phyloP scores from a whole-genome alignment of 163 green algal species.

The Scenedesmus sp. region DNA sequence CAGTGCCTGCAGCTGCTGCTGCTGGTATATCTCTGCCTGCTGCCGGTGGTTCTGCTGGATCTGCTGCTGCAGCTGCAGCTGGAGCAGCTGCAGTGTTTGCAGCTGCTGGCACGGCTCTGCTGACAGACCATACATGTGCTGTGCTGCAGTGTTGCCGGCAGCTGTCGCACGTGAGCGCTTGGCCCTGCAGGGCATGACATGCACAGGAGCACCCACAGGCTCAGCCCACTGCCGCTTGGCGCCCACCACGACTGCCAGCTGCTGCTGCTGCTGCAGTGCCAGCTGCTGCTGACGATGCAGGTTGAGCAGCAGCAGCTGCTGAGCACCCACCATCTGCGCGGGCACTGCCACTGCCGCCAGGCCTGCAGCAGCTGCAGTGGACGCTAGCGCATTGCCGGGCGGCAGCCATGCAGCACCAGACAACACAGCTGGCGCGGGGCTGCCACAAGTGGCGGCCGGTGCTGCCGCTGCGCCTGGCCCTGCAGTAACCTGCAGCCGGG shows the following conservation, averaged over 20 bases:
- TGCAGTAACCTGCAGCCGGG: background rate
- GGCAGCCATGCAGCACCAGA: background rate
- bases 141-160: constrained; percentile 6
- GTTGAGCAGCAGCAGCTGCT: constrained; percentile 29
- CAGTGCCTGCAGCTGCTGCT: constrained; percentile 21
- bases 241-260: background rate
- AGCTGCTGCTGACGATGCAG: constrained; percentile 18
- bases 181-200: background rate
- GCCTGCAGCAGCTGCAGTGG: too few relatives aligned
- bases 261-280: constrained; percentile 10
- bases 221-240: constrained; percentile 22
- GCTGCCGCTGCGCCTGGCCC: too few relatives aligned
- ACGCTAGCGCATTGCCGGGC: background rate
- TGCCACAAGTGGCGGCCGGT: too few relatives aligned
- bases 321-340: background rate
- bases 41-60: constrained; percentile 32
- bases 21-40: constrained; percentile 19
- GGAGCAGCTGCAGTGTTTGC: constrained; percentile 13
- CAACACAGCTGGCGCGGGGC: too few relatives aligned
- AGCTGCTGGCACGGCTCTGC: constrained; percentile 29
- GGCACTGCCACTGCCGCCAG: background rate
- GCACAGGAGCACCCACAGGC: background rate
- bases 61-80: constrained; percentile 32
- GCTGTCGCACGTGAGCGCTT: constrained; percentile 6
- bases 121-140: constrained; percentile 25